These are phyloP conservation scores for Pisolithus sp. DNA, from an alignment of 768 basidiomycete species.

Conservation along the genomic window DNA sequence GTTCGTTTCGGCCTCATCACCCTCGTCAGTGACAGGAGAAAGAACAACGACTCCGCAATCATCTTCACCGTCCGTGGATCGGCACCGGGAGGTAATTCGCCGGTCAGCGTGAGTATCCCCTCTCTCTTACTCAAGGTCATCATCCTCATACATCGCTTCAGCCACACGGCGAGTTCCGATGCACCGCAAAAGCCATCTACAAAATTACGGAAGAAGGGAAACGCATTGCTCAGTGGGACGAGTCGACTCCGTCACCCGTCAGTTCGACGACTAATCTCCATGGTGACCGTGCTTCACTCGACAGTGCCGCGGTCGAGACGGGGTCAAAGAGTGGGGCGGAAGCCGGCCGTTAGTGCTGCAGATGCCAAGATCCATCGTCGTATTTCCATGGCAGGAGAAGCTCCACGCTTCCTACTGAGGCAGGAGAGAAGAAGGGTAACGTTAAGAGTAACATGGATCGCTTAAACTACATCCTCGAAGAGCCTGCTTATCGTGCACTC, in stretches of 20 bases:
- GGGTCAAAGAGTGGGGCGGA: conserved; percentile 20
- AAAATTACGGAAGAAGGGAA: conserved; percentile 89
- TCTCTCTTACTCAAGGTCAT: conserved; percentile 18
- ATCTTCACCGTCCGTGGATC: conserved; percentile 88
- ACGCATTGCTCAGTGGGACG: conserved; percentile 81
- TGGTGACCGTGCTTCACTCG: conserved; percentile 56
- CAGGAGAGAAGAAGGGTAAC: conserved; percentile 37
- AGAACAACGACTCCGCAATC: conserved; percentile 87
- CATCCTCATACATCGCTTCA: conserved; percentile 23
- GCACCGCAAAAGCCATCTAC: conserved; percentile 93
- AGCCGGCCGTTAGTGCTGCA: conserved; percentile 24
- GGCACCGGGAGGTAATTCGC: conserved; percentile 67
- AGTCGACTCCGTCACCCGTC: conserved; percentile 47
- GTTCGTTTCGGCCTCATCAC: conserved; percentile 89
- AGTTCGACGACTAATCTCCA: conserved; percentile 59
- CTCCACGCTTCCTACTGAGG: conserved; percentile 51
- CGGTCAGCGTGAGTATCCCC: conserved; percentile 47
- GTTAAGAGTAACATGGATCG: conserved; percentile 93
- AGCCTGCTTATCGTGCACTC: conserved; percentile 77
- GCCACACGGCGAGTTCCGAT: conserved; percentile 95
- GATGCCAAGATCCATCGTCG: conserved; percentile 71
- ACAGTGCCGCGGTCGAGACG: conserved; percentile 27
- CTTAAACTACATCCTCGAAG: conserved; percentile 86
- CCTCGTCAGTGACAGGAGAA: conserved; percentile 86
- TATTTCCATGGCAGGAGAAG: conserved; percentile 71